These are phyloP conservation scores for Trichosanthes cucumerina DNA, from an alignment of 306 rosid species.

Conservation along the genomic window DNA sequence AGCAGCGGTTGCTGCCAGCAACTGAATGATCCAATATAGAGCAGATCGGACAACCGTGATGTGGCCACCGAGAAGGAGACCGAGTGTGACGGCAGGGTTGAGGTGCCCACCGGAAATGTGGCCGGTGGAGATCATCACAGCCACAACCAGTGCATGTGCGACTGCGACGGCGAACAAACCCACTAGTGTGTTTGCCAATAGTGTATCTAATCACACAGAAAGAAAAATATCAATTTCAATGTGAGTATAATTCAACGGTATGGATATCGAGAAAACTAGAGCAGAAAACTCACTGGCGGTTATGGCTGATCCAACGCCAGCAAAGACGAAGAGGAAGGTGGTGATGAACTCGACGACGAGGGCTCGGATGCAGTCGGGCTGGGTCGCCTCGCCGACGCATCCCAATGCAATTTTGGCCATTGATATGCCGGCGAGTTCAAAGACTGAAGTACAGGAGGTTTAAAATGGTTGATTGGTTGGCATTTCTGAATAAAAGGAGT, in stretches of 20 bases:
- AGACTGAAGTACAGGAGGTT: not conserved
- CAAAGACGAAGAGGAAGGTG: conserved; percentile 80
- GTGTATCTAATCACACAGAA: conserved; percentile 32
- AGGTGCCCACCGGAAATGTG: conserved; percentile 93
- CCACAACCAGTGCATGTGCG: conserved; percentile 77
- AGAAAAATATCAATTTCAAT: not conserved
- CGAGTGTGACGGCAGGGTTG: conserved; percentile 80
- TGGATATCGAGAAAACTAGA: not conserved
- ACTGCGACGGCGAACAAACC: conserved; percentile 56
- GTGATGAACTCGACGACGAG: conserved; percentile 66
- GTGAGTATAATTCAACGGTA: not conserved
- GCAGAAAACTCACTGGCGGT: conserved; percentile 28
- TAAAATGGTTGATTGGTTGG: not conserved
- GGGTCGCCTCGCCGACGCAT: conserved; percentile 36
- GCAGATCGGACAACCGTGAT: conserved; percentile 60
- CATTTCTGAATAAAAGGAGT: not conserved
- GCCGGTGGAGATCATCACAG: conserved; percentile 76
- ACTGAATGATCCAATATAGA: conserved; percentile 78
- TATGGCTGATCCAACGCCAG: conserved; percentile 78
- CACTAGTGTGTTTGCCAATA: conserved; percentile 39
- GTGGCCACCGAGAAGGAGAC: conserved; percentile 64
- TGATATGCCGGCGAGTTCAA: conserved; percentile 2
- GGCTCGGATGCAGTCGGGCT: conserved; percentile 64
- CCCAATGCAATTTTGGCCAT: conserved; percentile 71
- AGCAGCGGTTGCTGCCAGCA: conserved; percentile 52